Evolutionary conservation across 768 basidiomycete species (phyloP), one percentile per base, ranked within the genome.

Genomic region (Leccinum aurantiacum): DNA sequence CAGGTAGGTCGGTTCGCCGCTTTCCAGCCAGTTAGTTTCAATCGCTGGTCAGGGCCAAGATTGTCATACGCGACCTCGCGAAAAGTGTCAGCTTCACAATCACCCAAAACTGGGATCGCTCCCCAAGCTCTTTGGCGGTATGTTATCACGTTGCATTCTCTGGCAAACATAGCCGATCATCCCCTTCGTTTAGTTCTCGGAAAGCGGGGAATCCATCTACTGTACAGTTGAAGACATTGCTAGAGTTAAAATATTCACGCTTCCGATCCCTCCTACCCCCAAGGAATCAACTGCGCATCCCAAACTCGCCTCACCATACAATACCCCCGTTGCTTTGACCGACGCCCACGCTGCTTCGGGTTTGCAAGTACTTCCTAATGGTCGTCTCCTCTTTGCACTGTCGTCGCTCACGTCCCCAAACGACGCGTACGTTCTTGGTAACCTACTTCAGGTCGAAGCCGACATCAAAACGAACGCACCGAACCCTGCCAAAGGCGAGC

Each of bases 21-120:
- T 25, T 13, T 27, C 1, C 25, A 24, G 14, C 14, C 19, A 29
- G 11, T 41, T 13, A 13, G 10, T 49, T 57, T 63, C 33, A 64
- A 24, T 11, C 11, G 17, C 22, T 25, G 57, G 46, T 0, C 63
- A 91, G 91, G 61, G 82, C 84, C 8, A 90, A 91, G 70, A 80
- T 95, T 51, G 84, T 93, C 47, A 82, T 94, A 9, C 91, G 88
- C 66, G 91, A 95, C 67, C 75, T 96, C 15, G 71, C 74, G 47
- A 84, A 82, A 61, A 75, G 84, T n/a, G 79, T 89, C 14, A 80
- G 87, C 29, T 90, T 82, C 68, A 90, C 87, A 0, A 75, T 93
- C 54, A 91, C 92, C 0, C 87, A 91, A 65, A 69, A 79, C 41
- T 98, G 95, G 95, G 93, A 97, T 71, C 84, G 91, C 25, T 91